Conservation (phyloP, 2,329 filamentous ascomycete species). For the Lachnellula willkommii region DNA sequence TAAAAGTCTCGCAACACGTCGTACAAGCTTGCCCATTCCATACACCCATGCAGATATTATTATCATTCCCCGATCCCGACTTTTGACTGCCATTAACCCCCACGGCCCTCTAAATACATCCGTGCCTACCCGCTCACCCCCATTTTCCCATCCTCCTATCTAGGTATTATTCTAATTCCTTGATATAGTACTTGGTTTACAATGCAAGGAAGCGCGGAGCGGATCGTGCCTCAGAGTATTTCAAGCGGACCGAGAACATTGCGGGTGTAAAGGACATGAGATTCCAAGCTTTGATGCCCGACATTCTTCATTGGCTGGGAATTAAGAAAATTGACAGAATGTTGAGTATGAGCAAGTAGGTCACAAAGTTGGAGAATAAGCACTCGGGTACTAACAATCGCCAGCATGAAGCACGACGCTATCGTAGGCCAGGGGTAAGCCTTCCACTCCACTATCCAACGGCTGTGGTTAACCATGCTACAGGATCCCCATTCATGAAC, state of each 20-base stretch:
- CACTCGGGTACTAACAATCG: slow-evolving; percentile 19
- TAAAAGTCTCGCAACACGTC: slow-evolving; percentile 44
- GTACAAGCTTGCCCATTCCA: slow-evolving; percentile 9
- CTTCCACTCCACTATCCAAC: neutral
- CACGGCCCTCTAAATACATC: slow-evolving; percentile 45
- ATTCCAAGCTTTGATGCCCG: slow-evolving; percentile 96
- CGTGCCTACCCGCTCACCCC: slow-evolving; percentile 14
- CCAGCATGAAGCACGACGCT: slow-evolving; percentile 83
- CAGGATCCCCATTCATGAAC: slow-evolving; percentile 79
- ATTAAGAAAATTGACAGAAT: slow-evolving; percentile 98
- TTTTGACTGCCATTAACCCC: slow-evolving; percentile 79
- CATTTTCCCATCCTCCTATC: slow-evolving; percentile 46
- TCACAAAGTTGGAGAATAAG: slow-evolving; percentile 9
- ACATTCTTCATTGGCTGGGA: slow-evolving; percentile 95
- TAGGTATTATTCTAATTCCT: slow-evolving; percentile 17
- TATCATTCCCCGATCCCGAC: slow-evolving; percentile 6
- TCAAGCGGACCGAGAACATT: slow-evolving; percentile 96
- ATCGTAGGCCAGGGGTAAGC: slow-evolving; percentile 72
- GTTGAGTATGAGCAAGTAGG: slow-evolving; percentile 88
- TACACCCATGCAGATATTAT: slow-evolving; percentile 10
- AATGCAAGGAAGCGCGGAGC: slow-evolving; percentile 76
- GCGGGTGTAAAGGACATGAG: slow-evolving; percentile 96
- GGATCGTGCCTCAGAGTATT: slow-evolving; percentile 85
- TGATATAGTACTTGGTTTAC: slow-evolving; percentile 50
- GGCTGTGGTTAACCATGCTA: slow-evolving; percentile 3